Evolutionary conservation across 169 alveolate species (phyloP).

Genomic region (Toxoplasma gondii): DNA sequence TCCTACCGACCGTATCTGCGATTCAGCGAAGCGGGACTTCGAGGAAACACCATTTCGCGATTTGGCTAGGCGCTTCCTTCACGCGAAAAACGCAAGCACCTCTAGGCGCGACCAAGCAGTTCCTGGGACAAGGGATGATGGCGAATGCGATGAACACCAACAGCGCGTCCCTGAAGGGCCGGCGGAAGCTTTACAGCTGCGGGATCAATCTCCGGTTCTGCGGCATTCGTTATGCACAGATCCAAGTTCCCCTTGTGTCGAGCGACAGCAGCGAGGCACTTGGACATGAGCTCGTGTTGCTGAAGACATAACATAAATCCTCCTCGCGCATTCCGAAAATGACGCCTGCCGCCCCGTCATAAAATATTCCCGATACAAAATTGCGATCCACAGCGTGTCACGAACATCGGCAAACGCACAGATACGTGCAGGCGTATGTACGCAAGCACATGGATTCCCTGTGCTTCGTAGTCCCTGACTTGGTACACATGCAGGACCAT

Average conservation of each 20-base stretch:
- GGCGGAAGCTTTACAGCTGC: constrained; percentile 25
- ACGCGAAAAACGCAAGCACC: neutral
- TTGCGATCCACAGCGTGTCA: too few species aligned
- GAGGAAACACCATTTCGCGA: neutral
- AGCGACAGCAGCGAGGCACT: constrained; percentile 28
- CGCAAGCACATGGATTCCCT: too few species aligned
- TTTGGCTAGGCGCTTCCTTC: neutral
- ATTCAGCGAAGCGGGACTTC: neutral
- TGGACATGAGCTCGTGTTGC: constrained; percentile 32
- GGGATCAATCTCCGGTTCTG: neutral
- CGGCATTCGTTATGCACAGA: neutral
- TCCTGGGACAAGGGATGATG: constrained; percentile 34
- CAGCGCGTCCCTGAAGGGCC: constrained; percentile 19
- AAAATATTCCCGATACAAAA: too few species aligned
- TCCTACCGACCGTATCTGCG: neutral
- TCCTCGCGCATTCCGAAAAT: neutral
- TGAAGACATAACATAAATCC: neutral
- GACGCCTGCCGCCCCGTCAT: neutral
- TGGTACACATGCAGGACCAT: too few species aligned
- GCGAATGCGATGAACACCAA: neutral
- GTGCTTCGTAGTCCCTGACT: too few species aligned
- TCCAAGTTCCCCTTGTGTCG: constrained; percentile 29
- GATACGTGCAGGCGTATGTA: too few species aligned
- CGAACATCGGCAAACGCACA: too few species aligned
- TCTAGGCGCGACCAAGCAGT: constrained; percentile 4